Conservation (phyloP, 2,329 filamentous ascomycete genomes). For the Thelonectria discophora region DNA sequence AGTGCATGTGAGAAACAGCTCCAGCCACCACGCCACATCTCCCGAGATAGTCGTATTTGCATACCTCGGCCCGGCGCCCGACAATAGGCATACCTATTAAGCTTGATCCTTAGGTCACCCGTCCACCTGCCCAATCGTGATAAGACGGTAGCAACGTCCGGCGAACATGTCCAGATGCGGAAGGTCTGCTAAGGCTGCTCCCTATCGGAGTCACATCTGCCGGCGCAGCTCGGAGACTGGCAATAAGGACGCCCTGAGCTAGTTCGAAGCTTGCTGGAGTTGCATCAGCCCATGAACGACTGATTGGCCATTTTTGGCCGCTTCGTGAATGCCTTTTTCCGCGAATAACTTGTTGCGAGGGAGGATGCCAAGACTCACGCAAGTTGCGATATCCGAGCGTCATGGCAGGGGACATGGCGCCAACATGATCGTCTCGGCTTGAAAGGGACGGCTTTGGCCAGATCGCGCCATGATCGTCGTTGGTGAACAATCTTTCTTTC, state of each 20-base stretch:
- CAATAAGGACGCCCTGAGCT: neutral
- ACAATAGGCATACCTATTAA: neutral
- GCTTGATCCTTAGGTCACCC: neutral
- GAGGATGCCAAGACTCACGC: neutral
- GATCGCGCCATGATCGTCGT: no score
- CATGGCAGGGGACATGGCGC: slow-evolving; percentile 1
- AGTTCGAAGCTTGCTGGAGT: neutral
- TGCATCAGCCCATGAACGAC: neutral
- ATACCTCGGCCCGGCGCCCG: neutral
- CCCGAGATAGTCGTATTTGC: neutral
- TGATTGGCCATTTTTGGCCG: neutral
- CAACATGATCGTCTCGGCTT: neutral
- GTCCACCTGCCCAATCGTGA: slow-evolving; percentile 18
- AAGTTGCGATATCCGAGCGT: neutral
- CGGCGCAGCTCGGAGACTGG: neutral
- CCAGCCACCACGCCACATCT: no score
- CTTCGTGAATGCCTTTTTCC: neutral
- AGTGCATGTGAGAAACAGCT: no score
- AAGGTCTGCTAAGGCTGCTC: slow-evolving; percentile 22
- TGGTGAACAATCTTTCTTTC: neutral
- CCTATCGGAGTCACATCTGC: slow-evolving; percentile 3
- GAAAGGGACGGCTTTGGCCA: neutral
- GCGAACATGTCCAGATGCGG: slow-evolving; percentile 16
- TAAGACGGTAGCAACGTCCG: slow-evolving; percentile 16
- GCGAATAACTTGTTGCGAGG: neutral